A percentile compares a stretch with the other conserved stretches of the same genome.
These are phyloP conservation scores for Singerocomus rubriflavus DNA, from an alignment of 1,284 basidiomycete genomes.

Conservation along the genomic window DNA sequence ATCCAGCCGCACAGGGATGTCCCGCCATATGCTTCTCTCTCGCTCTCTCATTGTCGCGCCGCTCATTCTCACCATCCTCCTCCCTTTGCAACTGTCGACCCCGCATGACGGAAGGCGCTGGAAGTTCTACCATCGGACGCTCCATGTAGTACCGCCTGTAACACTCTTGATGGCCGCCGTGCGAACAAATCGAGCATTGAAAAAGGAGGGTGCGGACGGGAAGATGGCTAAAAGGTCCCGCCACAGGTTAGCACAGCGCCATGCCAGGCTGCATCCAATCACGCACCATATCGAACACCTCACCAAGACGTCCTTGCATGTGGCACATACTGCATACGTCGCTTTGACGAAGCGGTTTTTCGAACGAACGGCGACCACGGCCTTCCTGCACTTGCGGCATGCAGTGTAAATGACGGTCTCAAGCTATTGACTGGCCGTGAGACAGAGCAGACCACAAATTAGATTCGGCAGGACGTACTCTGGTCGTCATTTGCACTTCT, in stretches of 20 bases:
- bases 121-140: conserved; percentile 48
- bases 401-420: conserved; percentile 66
- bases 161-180: conserved; percentile 75
- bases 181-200: conserved; percentile 68
- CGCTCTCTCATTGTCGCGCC: not conserved
- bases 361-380: conserved; percentile 38
- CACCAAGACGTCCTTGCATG: conserved; percentile 49
- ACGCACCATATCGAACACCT: conserved; percentile 71
- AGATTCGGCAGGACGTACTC: conserved; percentile 37
- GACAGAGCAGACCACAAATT: not conserved
- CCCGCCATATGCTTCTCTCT: conserved; percentile 34
- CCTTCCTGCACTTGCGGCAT: conserved; percentile 65
- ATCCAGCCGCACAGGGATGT: conserved; percentile 62
- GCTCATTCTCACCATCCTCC: conserved; percentile 15
- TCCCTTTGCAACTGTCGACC: conserved; percentile 26
- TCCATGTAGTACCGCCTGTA: conserved; percentile 61
- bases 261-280: not conserved
- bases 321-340: conserved; percentile 49
- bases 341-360: conserved; percentile 33
- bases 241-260: conserved; percentile 1
- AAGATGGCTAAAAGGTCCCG: conserved; percentile 50
- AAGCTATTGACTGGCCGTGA: conserved; percentile 38
- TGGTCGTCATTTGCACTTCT: conserved; percentile 47
- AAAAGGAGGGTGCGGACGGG: conserved; percentile 67
- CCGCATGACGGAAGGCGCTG: conserved; percentile 18